Evolutionary conservation across 2,329 filamentous ascomycete species (phyloP).

Genomic region (Cercospora beticola): DNA sequence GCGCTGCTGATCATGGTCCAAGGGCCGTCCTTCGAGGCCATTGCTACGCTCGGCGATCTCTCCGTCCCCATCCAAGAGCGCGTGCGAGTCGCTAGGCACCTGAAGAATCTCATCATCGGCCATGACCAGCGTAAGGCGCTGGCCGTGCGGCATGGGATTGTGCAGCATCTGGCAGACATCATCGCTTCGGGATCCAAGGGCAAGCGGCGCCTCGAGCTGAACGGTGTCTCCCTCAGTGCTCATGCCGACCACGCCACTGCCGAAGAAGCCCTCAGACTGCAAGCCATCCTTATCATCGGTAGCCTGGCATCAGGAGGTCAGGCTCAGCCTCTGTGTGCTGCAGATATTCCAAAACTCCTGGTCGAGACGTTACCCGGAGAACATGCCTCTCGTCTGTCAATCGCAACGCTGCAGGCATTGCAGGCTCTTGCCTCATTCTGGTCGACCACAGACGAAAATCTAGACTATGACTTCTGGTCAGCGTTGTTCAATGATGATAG

Average conservation of each 20-base stretch:
- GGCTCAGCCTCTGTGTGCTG: slow-evolving; percentile 67
- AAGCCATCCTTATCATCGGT: slow-evolving; percentile 80
- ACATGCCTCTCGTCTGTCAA: slow-evolving; percentile 61
- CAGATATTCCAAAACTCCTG: slow-evolving; percentile 66
- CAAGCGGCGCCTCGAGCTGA: slow-evolving; percentile 52
- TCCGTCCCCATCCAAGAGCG: slow-evolving; percentile 40
- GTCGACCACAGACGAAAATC: slow-evolving; percentile 17
- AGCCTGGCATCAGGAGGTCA: slow-evolving; percentile 87
- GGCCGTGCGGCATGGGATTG: slow-evolving; percentile 68
- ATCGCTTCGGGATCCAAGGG: slow-evolving; percentile 48
- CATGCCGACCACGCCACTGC: slow-evolving; percentile 50
- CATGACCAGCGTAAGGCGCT: slow-evolving; percentile 83
- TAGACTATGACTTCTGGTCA: slow-evolving; percentile 25
- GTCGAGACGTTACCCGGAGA: slow-evolving; percentile 66
- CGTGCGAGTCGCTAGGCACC: slow-evolving; percentile 59
- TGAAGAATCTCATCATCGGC: slow-evolving; percentile 90
- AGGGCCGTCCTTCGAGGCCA: slow-evolving; percentile 20
- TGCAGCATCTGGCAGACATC: slow-evolving; percentile 60
- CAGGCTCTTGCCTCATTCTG: slow-evolving; percentile 68
- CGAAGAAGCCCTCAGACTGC: slow-evolving; percentile 68
- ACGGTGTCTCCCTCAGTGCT: slow-evolving; percentile 41
- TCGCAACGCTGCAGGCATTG: slow-evolving; percentile 72
- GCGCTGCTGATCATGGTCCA: slow-evolving; percentile 20
- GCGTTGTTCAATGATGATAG: slow-evolving; percentile 62
- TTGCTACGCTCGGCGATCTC: slow-evolving; percentile 25